These are phyloP conservation scores for Hordeum vulgare DNA, from an alignment of 176 grass and related monocot genomes.

Conservation along the genomic window MorexV3_pseudomolecules_assembly NC_058518.1:22382497-22382996, in stretches of 20 bases:
- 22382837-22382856: constrained; percentile 77
- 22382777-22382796: constrained; percentile 86
- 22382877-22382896: constrained; percentile 27
- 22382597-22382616: background rate
- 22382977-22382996: constrained; percentile 10
- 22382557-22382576: background rate
- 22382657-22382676: constrained; percentile 44
- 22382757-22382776: constrained; percentile 49
- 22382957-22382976: constrained; percentile 29
- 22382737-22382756: constrained; percentile 75
- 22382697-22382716: constrained; percentile 76
- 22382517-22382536: background rate
- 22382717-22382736: constrained; percentile 93
- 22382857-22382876: constrained; percentile 88
- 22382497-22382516: background rate
- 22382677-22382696: constrained; percentile 77
- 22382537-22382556: background rate
- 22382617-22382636: background rate
- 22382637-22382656: constrained; percentile 60
- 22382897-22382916: background rate
- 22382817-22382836: constrained; percentile 77
- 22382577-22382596: background rate
- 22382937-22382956: constrained; percentile 1
- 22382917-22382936: background rate
- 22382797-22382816: constrained; percentile 82